Conservation (phyloP, 1,139 yeast species). For the Suhomyces taliae region DNA sequence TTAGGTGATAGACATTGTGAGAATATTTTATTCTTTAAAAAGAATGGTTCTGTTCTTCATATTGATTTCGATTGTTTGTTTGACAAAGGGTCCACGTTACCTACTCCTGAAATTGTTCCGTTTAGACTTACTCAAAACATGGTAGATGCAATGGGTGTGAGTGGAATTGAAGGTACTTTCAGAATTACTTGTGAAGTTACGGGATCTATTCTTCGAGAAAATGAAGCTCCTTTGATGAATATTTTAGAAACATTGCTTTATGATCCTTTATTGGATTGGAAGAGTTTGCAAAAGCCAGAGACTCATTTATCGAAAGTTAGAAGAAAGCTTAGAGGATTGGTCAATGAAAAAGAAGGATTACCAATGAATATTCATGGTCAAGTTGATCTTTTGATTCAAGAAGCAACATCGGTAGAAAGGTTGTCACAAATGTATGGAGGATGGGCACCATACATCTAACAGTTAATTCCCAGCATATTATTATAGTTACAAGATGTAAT, state of each 20-base stretch:
- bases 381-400: conserved; percentile 84
- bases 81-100: conserved; percentile 73
- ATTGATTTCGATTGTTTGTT: conserved; percentile 97
- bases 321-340: conserved; percentile 76
- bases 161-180: conserved; percentile 89
- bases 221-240: conserved; percentile 89
- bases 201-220: conserved; percentile 64
- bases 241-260: conserved; percentile 88
- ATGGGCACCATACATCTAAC: conserved; percentile 71
- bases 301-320: conserved; percentile 74
- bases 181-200: conserved; percentile 87
- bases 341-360: conserved; percentile 77
- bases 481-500: not conserved
- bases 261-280: conserved; percentile 86
- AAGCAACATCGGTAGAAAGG: conserved; percentile 72
- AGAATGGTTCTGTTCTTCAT: conserved; percentile 79
- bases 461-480: not conserved
- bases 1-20: conserved; percentile 97
- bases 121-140: conserved; percentile 86
- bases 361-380: conserved; percentile 92
- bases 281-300: conserved; percentile 50
- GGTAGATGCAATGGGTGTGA: conserved; percentile 88
- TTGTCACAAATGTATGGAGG: conserved; percentile 90
- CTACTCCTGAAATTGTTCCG: conserved; percentile 90
- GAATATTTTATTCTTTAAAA: conserved; percentile 73